Base-by-base conservation (phyloP, 768 basidiomycete species). In the Pleurotus giganteus region DNA sequence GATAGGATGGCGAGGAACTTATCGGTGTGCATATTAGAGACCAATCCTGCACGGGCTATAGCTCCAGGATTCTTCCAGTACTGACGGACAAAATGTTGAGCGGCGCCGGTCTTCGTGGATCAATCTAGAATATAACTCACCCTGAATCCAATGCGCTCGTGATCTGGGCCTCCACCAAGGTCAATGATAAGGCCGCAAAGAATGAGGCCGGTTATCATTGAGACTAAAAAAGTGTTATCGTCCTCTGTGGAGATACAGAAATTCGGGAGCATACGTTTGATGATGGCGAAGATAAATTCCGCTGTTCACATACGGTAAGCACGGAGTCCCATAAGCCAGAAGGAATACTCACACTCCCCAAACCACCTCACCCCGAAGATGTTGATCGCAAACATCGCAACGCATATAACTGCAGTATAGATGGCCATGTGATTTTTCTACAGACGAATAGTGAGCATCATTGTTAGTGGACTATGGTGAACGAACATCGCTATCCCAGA, bases 31-130 rank as follows among this genome's bases (percentile, higher is more conserved):
- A 78, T 57, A 28, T 70, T 66, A 11, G 60, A 61, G 19, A 76
- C 74, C 9, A 78, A 61, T 21, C 72, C 72, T 9, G 73, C 70
- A 31, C 76, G 63, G 39, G 71, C 69, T 8, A 81, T 51, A 21
- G 83, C 74, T 4, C 93, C 91, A 2, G 91, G 91, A 61, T 88
- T 68, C 61, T 78, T 83, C 86, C 86, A 88, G 66, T 74, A 86
- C 82, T 84, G n/a, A 57, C 11, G 9, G 24, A 42, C 19, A 47
- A 7, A n/a, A n/a, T n/a, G n/a, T n/a, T n/a, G n/a, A n/a, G n/a
- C n/a, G n/a, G n/a, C n/a, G n/a, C n/a, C n/a, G n/a, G n/a, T n/a
- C n/a, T n/a, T n/a, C n/a, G n/a, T n/a, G n/a, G n/a, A n/a, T n/a
- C n/a, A n/a, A n/a, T n/a, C n/a, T n/a, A n/a, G n/a, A n/a, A n/a